Evolutionary conservation across 225 moss, liverwort and hornwort genomes (phyloP).

Genomic region (Climacium dendroides): DNA sequence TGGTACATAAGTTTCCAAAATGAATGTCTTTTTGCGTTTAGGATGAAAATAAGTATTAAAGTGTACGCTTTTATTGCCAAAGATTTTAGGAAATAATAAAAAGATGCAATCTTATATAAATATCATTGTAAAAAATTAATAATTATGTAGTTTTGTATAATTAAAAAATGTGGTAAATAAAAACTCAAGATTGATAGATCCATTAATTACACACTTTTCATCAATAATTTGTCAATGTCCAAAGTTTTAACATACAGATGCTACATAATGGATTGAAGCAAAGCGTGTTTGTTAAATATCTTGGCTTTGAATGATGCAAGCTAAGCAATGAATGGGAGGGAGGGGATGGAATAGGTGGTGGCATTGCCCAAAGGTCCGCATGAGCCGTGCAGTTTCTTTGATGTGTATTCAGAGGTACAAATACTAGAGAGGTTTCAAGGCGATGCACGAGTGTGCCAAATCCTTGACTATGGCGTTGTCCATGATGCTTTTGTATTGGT

Average conservation of each 20-base stretch:
- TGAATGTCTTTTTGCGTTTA: fast-evolving
- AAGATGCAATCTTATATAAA: no score
- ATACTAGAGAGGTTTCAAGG: slow-evolving; percentile 66
- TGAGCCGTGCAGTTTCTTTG: slow-evolving; percentile 77
- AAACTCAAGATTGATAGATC: neutral
- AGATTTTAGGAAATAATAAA: no score
- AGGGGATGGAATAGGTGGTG: neutral
- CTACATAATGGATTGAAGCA: neutral
- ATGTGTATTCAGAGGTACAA: slow-evolving; percentile 80
- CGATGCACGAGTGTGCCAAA: slow-evolving; percentile 53
- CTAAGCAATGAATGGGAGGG: neutral
- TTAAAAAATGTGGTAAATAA: no score
- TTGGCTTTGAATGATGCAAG: neutral
- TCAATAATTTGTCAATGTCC: no score
- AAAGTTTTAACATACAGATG: fast-evolving
- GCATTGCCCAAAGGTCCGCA: slow-evolving; percentile 64
- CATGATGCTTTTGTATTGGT: slow-evolving; percentile 61
- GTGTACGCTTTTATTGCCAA: no score
- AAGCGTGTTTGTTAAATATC: neutral
- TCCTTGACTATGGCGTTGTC: slow-evolving; percentile 81
- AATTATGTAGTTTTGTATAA: neutral
- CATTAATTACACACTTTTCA: neutral
- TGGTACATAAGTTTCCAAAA: neutral
- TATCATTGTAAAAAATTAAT: neutral
- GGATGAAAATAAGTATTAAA: neutral